A percentile compares a stretch with the other conserved stretches of the same genome.
phyloP scores from a whole-genome alignment of 306 rosid species.

The Acacia melanoxylon region DNA sequence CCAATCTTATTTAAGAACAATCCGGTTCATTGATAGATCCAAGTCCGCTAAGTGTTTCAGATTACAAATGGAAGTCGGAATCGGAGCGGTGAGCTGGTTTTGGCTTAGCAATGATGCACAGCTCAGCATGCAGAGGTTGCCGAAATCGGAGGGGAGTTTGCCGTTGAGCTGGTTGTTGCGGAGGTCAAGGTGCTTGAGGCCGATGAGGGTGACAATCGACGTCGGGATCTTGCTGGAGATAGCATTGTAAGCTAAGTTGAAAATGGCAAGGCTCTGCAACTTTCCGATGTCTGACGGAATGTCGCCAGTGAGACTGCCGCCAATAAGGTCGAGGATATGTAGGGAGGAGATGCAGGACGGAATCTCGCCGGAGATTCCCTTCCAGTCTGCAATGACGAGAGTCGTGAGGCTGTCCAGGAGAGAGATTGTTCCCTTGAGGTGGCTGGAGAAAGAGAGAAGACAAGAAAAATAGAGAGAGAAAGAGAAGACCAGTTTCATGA shows the following conservation, averaged over 20 bases:
- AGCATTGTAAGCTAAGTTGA: slow-evolving; percentile 64
- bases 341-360: slow-evolving; percentile 68
- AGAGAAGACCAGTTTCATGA: no score
- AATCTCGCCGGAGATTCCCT: slow-evolving; percentile 67
- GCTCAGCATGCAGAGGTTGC: slow-evolving; percentile 59
- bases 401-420: slow-evolving; percentile 56
- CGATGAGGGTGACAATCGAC: slow-evolving; percentile 43
- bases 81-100: slow-evolving; percentile 61
- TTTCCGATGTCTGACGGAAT: slow-evolving; percentile 65
- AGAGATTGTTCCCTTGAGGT: slow-evolving; percentile 72
- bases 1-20: no score
- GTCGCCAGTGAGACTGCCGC: slow-evolving; percentile 56
- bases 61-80: slow-evolving; percentile 56
- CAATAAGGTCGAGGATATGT: slow-evolving; percentile 68
- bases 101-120: no score
- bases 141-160: slow-evolving; percentile 57
- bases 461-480: no score
- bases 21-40: no score
- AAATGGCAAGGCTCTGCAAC: slow-evolving; percentile 41
- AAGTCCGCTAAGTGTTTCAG: no score
- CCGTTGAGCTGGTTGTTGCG: slow-evolving; percentile 60
- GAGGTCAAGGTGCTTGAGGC: slow-evolving; percentile 70
- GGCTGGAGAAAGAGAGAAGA: no score
- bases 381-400: slow-evolving; percentile 81
- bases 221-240: slow-evolving; percentile 62